phyloP scores from a whole-genome alignment of 805 yeast species.

The Ogataea salicorniae region DNA sequence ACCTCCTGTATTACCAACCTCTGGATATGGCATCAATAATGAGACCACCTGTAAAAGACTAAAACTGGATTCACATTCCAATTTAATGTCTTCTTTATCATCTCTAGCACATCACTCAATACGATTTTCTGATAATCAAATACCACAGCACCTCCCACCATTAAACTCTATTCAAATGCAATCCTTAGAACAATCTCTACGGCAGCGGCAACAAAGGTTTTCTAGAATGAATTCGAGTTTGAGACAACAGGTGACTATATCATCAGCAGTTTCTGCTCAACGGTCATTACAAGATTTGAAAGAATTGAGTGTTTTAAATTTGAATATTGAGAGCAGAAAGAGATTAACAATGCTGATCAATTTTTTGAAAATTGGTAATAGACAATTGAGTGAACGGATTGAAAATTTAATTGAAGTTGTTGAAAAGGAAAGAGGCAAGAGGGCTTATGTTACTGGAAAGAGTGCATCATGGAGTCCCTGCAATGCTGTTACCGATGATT shows the following conservation, averaged over 20 bases:
- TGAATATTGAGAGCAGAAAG: conserved; percentile 61
- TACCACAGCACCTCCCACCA: too few relatives aligned
- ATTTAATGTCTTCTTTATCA: too few relatives aligned
- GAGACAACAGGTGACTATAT: conserved; percentile 26
- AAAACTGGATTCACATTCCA: background rate
- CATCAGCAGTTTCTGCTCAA: conserved; percentile 29
- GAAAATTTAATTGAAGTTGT: conserved; percentile 38
- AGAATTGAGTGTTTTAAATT: conserved; percentile 30
- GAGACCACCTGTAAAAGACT: background rate
- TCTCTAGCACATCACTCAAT: too few relatives aligned
- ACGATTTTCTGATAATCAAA: too few relatives aligned
- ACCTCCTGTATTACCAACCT: background rate
- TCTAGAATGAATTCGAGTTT: conserved; percentile 14
- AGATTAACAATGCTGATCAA: conserved; percentile 76
- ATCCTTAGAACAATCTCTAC: background rate
- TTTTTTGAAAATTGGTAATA: conserved; percentile 73
- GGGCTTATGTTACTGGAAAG: too few relatives aligned
- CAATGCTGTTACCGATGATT: too few relatives aligned
- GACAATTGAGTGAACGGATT: conserved; percentile 65
- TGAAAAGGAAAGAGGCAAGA: conserved; percentile 20
- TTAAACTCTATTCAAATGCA: background rate
- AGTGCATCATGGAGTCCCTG: too few relatives aligned
- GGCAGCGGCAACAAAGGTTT: conserved; percentile 10
- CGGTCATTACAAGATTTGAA: conserved; percentile 29
- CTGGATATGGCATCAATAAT: background rate